phyloP scores from a whole-genome alignment of 257 asterid genomes.

The Ocimum tenuiflorum region DNA sequence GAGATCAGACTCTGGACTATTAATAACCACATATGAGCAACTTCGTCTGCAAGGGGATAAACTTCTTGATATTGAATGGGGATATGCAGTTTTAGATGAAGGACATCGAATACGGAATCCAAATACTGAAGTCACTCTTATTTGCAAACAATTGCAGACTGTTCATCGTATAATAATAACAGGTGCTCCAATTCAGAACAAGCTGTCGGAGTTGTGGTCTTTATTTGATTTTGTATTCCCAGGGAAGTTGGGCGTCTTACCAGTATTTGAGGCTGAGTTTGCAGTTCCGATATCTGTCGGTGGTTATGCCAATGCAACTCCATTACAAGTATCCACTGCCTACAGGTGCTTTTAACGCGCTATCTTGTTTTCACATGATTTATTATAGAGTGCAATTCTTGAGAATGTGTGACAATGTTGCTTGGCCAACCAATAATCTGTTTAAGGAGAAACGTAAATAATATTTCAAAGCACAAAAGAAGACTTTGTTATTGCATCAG shows the following conservation, averaged over 20 bases:
- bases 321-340: conserved; percentile 97
- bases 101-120: conserved; percentile 98
- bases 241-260: conserved; percentile 93
- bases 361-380: conserved; percentile 4
- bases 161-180: conserved; percentile 97
- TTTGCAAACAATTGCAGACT: conserved; percentile 95
- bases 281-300: conserved; percentile 98
- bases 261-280: conserved; percentile 97
- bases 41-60: conserved; percentile 73
- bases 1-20: conserved; percentile 75
- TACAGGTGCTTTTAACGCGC: conserved; percentile 53
- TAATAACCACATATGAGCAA: conserved; percentile 92
- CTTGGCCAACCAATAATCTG: conserved; percentile 2
- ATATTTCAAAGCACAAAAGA: neutral
- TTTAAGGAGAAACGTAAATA: conserved; percentile 6
- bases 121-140: conserved; percentile 88
- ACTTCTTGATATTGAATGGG: conserved; percentile 89
- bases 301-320: conserved; percentile 94
- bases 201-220: conserved; percentile 92
- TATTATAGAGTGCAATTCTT: neutral
- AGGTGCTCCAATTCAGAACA: conserved; percentile 96
- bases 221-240: conserved; percentile 97
- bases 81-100: conserved; percentile 91
- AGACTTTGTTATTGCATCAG: neutral
- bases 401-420: conserved; percentile 1